Evolutionary conservation across 768 basidiomycete species (phyloP).

Genomic region (Gautieria morchelliformis): DNA sequence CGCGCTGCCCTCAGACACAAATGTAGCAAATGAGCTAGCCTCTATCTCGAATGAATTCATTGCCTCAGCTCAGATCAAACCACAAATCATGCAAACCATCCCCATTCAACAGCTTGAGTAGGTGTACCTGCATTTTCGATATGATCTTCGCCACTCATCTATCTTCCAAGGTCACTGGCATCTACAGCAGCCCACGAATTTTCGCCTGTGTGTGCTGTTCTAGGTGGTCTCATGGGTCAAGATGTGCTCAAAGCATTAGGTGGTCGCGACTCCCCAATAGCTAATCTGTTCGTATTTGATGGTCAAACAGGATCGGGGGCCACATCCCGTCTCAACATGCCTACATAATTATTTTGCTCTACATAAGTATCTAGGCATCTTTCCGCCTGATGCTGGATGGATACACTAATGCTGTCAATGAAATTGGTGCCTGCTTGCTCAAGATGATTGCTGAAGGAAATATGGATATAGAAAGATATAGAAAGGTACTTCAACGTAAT

Average conservation of each 20-base stretch:
- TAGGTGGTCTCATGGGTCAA: slow-evolving; percentile 91
- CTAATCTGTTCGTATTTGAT: slow-evolving; percentile 87
- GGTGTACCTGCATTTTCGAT: slow-evolving; percentile 17
- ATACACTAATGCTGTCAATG: not conserved
- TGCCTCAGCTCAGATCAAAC: slow-evolving; percentile 56
- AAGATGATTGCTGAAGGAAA: not conserved
- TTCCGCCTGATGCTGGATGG: not conserved
- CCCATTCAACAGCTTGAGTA: slow-evolving; percentile 59
- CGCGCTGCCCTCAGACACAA: slow-evolving; percentile 42
- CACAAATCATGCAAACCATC: slow-evolving; percentile 46
- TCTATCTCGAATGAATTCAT: slow-evolving; percentile 56
- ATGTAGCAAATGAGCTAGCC: slow-evolving; percentile 47
- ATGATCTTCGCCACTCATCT: not conserved
- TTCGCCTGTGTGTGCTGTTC: slow-evolving; percentile 86
- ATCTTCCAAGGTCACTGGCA: slow-evolving; percentile 45
- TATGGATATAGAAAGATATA: not conserved
- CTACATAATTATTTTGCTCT: not conserved
- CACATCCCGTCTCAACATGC: slow-evolving; percentile 45
- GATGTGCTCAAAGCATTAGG: slow-evolving; percentile 89
- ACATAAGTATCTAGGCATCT: not conserved
- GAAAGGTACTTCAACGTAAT: not conserved
- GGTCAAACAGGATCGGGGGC: slow-evolving; percentile 70
- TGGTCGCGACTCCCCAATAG: slow-evolving; percentile 85
- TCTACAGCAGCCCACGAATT: slow-evolving; percentile 75
- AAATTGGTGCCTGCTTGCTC: not conserved